Conservation (phyloP, 768 basidiomycete species). For the Phylloporus sp. region DNA sequence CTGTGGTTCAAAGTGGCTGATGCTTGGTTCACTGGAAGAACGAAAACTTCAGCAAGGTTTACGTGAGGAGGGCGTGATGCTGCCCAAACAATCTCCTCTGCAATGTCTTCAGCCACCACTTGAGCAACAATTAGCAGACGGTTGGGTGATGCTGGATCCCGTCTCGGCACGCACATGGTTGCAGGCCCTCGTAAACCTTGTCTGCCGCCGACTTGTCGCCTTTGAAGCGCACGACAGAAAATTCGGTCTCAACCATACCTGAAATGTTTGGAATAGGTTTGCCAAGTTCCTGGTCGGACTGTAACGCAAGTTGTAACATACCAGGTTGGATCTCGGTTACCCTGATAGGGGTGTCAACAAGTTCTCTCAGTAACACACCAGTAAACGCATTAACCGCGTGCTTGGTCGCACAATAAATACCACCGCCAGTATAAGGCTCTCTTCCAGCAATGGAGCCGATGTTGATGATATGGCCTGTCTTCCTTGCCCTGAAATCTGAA, state of each 20-base stretch:
- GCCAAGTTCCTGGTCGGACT: not conserved
- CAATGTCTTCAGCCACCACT: conserved; percentile 85
- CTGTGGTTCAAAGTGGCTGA: conserved; percentile 59
- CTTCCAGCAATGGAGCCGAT: conserved; percentile 88
- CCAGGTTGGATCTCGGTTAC: conserved; percentile 95
- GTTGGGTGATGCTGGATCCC: not conserved
- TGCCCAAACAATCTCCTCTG: conserved; percentile 97
- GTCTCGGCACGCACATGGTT: conserved; percentile 59
- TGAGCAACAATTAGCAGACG: conserved; percentile 6
- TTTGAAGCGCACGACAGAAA: conserved; percentile 85
- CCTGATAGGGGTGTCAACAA: conserved; percentile 89
- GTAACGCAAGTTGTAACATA: conserved; percentile 29
- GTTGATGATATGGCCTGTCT: conserved; percentile 88
- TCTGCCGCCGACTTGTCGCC: conserved; percentile 80
- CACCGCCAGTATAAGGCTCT: conserved; percentile 86
- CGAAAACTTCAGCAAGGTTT: conserved; percentile 77
- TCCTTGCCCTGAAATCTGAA: conserved; percentile 71
- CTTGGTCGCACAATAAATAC: conserved; percentile 92
- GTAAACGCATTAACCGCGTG: conserved; percentile 85
- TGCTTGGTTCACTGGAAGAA: conserved; percentile 80
- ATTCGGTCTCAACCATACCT: conserved; percentile 90
- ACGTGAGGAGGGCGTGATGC: conserved; percentile 90
- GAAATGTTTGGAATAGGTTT: not conserved
- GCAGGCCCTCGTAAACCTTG: conserved; percentile 85
- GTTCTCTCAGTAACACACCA: conserved; percentile 72